These are phyloP conservation scores for Cucumis cinereus DNA, from an alignment of 306 rosid genomes.

Conservation along the genomic window DNA sequence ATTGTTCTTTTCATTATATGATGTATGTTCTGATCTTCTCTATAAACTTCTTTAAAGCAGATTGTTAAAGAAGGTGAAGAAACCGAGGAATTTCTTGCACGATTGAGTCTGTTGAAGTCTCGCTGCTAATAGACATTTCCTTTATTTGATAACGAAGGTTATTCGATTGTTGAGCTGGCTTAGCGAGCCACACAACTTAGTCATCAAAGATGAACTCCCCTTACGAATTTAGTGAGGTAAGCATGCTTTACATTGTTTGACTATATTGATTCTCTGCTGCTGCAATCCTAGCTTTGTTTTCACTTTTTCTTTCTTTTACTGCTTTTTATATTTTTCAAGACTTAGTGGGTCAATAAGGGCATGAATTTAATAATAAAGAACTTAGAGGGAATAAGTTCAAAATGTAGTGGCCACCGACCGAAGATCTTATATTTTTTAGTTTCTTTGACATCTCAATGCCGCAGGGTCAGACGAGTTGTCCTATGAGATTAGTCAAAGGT, in stretches of 20 bases:
- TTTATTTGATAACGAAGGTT: slow-evolving; percentile 15
- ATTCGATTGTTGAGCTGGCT: slow-evolving; percentile 19
- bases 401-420: not conserved
- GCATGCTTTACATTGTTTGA: slow-evolving; percentile 2
- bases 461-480: not conserved
- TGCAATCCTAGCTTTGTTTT: not conserved
- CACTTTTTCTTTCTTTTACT: not conserved
- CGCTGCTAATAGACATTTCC: slow-evolving; percentile 16
- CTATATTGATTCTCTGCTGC: not conserved
- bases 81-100: slow-evolving; percentile 49
- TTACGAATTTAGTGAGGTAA: slow-evolving; percentile 40
- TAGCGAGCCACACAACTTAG: slow-evolving; percentile 17
- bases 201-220: slow-evolving; percentile 22
- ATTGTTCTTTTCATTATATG: not conserved
- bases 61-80: slow-evolving; percentile 72
- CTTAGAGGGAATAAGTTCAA: not conserved
- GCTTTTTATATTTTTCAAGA: not conserved
- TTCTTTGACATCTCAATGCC: not conserved
- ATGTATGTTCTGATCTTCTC: slow-evolving; percentile 13
- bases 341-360: not conserved
- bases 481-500: no score
- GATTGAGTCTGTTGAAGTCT: slow-evolving; percentile 46
- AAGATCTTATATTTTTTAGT: not conserved
- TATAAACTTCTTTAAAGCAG: slow-evolving; percentile 19
- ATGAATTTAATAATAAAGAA: no score